Evolutionary conservation across 2,329 filamentous ascomycete genomes (phyloP).

Genomic region (Diaporthe sp.): DNA sequence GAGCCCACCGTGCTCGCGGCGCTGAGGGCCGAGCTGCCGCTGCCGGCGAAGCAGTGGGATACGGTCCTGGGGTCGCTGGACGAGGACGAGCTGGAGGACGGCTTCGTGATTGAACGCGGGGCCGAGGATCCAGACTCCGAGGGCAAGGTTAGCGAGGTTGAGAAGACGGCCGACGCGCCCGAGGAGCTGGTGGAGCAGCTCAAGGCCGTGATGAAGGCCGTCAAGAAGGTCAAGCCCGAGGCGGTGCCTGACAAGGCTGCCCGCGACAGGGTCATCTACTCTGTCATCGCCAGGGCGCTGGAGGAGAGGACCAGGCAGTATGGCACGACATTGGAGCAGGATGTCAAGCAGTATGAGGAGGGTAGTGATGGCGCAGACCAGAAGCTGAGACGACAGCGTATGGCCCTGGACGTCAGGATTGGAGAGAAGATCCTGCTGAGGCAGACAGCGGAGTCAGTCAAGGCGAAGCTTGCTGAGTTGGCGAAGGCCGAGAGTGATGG

Average conservation of each 20-base stretch:
- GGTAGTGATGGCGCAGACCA: constrained; percentile 25
- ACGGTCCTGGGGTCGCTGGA: constrained; percentile 54
- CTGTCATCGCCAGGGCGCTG: constrained; percentile 53
- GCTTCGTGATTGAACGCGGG: constrained; percentile 76
- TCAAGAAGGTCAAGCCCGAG: constrained; percentile 59
- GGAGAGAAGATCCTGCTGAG: constrained; percentile 52
- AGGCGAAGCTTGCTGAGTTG: constrained; percentile 41
- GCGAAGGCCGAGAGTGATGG: constrained; percentile 37
- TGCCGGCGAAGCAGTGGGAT: constrained; percentile 46
- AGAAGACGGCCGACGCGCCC: constrained; percentile 58
- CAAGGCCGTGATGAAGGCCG: constrained; percentile 62
- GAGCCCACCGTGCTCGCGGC: constrained; percentile 64
- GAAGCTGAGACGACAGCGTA: constrained; percentile 40
- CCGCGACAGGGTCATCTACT: constrained; percentile 61
- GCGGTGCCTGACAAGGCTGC: constrained; percentile 63
- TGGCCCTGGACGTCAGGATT: constrained; percentile 52
- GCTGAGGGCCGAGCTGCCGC: constrained; percentile 54
- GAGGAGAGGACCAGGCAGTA: constrained; percentile 47
- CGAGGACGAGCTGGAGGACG: constrained; percentile 76
- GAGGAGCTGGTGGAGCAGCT: constrained; percentile 67
- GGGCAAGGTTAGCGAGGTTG: constrained; percentile 53
- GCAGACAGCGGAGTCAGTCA: constrained; percentile 47
- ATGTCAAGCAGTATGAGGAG: constrained; percentile 41
- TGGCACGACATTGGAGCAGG: constrained; percentile 48
- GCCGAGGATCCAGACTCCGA: constrained; percentile 64